These are phyloP conservation scores for Cyberlindnera saturnus DNA, from an alignment of 805 yeast genomes.

Conservation along the genomic window DNA sequence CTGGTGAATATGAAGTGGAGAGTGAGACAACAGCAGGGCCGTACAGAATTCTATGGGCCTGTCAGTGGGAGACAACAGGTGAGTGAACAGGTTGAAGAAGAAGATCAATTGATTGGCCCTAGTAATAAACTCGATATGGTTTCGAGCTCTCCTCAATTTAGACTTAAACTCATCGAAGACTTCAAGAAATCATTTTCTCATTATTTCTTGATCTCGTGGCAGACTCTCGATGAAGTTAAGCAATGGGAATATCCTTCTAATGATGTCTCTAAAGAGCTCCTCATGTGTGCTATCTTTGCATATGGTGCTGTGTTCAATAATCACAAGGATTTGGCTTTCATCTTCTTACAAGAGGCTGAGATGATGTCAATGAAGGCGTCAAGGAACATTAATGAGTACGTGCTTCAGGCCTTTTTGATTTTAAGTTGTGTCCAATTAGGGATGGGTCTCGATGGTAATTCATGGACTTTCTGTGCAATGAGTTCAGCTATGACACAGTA, in stretches of 20 bases:
- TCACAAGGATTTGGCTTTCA: constrained; percentile 8
- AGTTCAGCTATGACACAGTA: constrained; percentile 25
- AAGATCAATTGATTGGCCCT: background rate
- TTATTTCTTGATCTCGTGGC: constrained; percentile 22
- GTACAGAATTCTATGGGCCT: constrained; percentile 31
- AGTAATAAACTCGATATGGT: background rate
- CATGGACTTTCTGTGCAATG: constrained; percentile 30
- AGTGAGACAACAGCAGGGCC: constrained; percentile 23
- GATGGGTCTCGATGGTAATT: constrained; percentile 26
- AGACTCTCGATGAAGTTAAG: constrained; percentile 17
- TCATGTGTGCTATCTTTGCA: constrained; percentile 25
- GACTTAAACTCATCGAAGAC: constrained; percentile 7
- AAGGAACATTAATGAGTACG: constrained; percentile 18
- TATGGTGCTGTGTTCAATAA: constrained; percentile 23
- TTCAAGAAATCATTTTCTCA: constrained; percentile 24
- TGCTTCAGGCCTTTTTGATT: constrained; percentile 24
- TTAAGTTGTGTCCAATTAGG: constrained; percentile 29
- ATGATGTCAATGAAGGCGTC: constrained; percentile 5
- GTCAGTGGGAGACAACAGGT: constrained; percentile 29
- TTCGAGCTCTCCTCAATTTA: background rate
- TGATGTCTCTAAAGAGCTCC: constrained; percentile 22
- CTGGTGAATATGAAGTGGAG: constrained; percentile 29
- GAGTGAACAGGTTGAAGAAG: constrained; percentile 10
- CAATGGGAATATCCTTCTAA: constrained; percentile 24
- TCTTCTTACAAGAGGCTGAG: constrained; percentile 23